phyloP scores from a whole-genome alignment of 1,139 yeast species.

The Sugiyamaella japonica region DNA sequence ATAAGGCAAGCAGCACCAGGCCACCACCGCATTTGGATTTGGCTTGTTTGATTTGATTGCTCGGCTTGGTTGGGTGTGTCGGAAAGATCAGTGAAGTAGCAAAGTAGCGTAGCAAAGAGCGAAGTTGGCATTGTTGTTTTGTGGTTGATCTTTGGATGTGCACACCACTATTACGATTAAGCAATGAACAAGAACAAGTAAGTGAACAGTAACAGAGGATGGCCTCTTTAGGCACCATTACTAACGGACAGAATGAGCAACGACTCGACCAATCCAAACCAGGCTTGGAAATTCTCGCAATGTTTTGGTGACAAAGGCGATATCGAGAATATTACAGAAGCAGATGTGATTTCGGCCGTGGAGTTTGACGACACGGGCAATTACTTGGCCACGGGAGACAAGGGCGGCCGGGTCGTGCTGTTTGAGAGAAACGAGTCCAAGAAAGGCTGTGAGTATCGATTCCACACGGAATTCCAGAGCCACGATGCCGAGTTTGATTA shows the following conservation, averaged over 20 bases:
- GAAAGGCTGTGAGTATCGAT: slow-evolving; percentile 89
- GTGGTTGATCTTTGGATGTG: no score
- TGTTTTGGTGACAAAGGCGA: slow-evolving; percentile 99
- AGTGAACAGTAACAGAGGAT: not conserved
- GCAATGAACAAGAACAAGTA: not conserved
- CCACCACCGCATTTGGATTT: no score
- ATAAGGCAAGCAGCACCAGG: no score
- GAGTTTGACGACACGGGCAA: slow-evolving; percentile 96
- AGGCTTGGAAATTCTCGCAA: slow-evolving; percentile 46
- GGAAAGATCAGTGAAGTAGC: no score
- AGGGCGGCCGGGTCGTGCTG: slow-evolving; percentile 96
- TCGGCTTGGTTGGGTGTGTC: no score
- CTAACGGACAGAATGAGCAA: slow-evolving; percentile 15
- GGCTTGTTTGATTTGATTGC: not conserved
- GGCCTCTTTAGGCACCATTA: no score
- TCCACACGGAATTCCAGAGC: slow-evolving; percentile 95
- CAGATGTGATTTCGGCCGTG: slow-evolving; percentile 95
- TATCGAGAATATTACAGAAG: slow-evolving; percentile 92
- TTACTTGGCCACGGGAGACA: slow-evolving; percentile 95
- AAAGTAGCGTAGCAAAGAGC: no score
- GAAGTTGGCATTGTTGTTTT: no score
- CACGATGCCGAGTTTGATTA: slow-evolving; percentile 99
- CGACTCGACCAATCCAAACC: slow-evolving; percentile 36
- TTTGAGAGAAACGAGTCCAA: slow-evolving; percentile 85
- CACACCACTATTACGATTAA: not conserved